Evolutionary conservation across 345 rosid genomes (phyloP).

Genomic region (Boechera retrofracta): DNA sequence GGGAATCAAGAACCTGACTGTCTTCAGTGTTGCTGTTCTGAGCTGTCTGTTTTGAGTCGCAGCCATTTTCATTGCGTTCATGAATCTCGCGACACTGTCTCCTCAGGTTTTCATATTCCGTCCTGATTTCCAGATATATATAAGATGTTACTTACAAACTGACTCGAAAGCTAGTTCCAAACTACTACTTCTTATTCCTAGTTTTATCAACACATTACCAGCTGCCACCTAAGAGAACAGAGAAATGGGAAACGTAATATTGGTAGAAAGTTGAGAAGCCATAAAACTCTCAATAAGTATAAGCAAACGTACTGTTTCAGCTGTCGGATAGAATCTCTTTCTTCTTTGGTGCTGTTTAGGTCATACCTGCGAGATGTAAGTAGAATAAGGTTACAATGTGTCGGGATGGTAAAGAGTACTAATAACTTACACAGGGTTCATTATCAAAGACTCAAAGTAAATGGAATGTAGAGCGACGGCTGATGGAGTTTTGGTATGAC

Average conservation of each 20-base stretch:
- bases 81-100: conserved; percentile 61
- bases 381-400: conserved; percentile 17
- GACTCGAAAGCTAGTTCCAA: conserved; percentile 17
- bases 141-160: conserved; percentile 22
- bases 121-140: conserved; percentile 51
- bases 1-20: conserved; percentile 59
- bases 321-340: conserved; percentile 57
- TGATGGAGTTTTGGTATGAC: neutral
- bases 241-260: conserved; percentile 10
- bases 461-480: neutral
- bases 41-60: conserved; percentile 50
- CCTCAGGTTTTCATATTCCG: conserved; percentile 67
- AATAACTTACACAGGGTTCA: neutral
- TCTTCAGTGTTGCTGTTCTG: conserved; percentile 50
- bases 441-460: neutral
- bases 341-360: conserved; percentile 70
- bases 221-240: conserved; percentile 29
- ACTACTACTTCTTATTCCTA: conserved; percentile 23
- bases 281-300: conserved; percentile 11
- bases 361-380: conserved; percentile 60
- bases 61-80: conserved; percentile 49
- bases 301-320: conserved; percentile 61
- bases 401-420: conserved; percentile 15
- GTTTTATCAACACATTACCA: conserved; percentile 15
- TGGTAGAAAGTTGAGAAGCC: conserved; percentile 32